These are phyloP conservation scores for Suillus cothurnatus DNA, from an alignment of 768 basidiomycete species.

Conservation along the genomic window DNA sequence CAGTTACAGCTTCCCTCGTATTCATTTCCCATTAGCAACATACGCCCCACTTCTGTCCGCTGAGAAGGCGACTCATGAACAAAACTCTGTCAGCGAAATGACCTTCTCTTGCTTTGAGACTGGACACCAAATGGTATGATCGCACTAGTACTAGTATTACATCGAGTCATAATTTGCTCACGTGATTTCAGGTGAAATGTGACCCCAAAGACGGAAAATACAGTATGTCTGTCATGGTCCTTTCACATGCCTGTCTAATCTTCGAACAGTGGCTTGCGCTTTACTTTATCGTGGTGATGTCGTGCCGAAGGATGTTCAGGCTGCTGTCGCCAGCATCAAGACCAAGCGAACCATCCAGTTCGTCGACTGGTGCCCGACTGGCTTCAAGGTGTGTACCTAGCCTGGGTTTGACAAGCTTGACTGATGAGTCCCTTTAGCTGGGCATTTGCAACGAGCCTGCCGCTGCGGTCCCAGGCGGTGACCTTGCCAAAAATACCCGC, in stretches of 20 bases:
- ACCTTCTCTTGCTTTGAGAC: constrained; percentile 97
- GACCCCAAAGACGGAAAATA: constrained; percentile 99
- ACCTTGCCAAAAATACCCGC: constrained; percentile 91
- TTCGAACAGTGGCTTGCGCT: constrained; percentile 78
- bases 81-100: constrained; percentile 98
- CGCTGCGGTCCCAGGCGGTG: constrained; percentile 89
- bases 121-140: constrained; percentile 88
- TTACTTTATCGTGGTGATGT: constrained; percentile 95
- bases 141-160: too few relatives aligned
- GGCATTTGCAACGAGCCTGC: constrained; percentile 98
- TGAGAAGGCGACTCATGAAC: constrained; percentile 94
- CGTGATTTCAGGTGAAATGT: constrained; percentile 60
- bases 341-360: constrained; percentile 98
- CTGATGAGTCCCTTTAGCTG: constrained; percentile 49
- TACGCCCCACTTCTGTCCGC: constrained; percentile 95
- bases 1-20: constrained; percentile 81
- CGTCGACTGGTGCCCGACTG: constrained; percentile 98
- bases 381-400: constrained; percentile 68
- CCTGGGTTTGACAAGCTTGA: constrained; percentile 6
- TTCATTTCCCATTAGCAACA: constrained; percentile 97
- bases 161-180: constrained; percentile 1
- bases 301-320: constrained; percentile 93
- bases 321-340: constrained; percentile 92
- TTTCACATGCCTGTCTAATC: constrained; percentile 17
- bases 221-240: constrained; percentile 55